Evolutionary conservation across 2,329 filamentous ascomycete species (phyloP).

Genomic region (Pseudogymnoascus sp.): DNA sequence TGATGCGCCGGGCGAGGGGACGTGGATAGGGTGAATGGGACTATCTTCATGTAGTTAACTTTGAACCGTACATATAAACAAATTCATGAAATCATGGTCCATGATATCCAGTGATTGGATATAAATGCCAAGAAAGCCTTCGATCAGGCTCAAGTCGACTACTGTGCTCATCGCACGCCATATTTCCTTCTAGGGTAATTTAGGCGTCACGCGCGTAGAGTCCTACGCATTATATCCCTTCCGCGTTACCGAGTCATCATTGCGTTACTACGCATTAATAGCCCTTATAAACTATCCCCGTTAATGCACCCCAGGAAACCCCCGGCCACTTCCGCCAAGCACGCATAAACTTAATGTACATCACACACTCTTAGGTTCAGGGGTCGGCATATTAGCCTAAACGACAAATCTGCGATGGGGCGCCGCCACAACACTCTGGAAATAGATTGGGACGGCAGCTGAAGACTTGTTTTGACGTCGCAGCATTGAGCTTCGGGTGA

Average conservation of each 20-base stretch:
- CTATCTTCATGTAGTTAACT: constrained; percentile 3
- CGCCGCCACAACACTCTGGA: neutral
- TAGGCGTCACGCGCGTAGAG: neutral
- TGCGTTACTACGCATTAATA: neutral
- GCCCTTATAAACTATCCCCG: neutral
- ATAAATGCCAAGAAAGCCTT: neutral
- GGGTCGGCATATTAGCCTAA: neutral
- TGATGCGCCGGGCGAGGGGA: neutral
- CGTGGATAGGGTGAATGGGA: neutral
- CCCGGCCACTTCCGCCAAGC: neutral
- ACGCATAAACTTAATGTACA: neutral
- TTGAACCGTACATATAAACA: neutral
- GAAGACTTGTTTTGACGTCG: constrained; percentile 4
- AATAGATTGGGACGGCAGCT: neutral
- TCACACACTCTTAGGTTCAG: neutral
- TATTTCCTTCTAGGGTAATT: neutral
- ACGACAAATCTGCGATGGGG: neutral
- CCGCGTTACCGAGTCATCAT: neutral
- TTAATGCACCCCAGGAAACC: neutral
- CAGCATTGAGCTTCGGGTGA: neutral
- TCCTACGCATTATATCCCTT: neutral
- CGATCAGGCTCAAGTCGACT: neutral
- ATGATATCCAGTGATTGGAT: neutral
- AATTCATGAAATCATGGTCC: no score
- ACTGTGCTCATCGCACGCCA: no score